phyloP scores from a whole-genome alignment of 2,329 filamentous ascomycete species.

The Coniochaeta sp. region DNA sequence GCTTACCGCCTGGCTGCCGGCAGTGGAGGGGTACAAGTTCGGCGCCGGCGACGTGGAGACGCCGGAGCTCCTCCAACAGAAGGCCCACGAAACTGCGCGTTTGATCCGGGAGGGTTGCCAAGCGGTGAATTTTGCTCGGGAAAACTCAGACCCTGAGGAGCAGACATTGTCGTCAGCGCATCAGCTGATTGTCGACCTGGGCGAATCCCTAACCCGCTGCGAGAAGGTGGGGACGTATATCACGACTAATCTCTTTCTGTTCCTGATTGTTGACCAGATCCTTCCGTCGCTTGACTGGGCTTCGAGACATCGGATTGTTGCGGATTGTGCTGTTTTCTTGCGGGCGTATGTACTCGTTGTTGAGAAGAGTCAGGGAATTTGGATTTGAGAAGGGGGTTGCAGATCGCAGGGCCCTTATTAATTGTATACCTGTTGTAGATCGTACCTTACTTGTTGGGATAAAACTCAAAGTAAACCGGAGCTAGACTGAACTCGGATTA shows the following conservation, averaged over 20 bases:
- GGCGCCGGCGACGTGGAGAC: not conserved
- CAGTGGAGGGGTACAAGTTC: not conserved
- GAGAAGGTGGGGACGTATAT: not conserved
- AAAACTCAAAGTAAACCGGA: no score
- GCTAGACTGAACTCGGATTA: no score
- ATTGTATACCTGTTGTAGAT: no score
- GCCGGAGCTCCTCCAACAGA: not conserved
- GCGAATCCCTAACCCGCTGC: not conserved
- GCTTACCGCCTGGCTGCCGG: not conserved
- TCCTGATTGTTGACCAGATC: not conserved
- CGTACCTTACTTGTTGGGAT: no score
- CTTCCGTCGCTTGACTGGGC: not conserved
- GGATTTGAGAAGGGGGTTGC: no score
- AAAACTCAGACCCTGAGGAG: not conserved
- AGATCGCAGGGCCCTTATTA: no score
- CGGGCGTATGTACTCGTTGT: not conserved
- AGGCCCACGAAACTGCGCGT: not conserved
- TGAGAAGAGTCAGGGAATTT: not conserved
- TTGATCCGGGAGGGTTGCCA: not conserved
- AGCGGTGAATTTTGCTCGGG: not conserved
- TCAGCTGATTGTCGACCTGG: not conserved
- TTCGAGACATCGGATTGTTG: not conserved
- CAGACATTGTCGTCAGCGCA: not conserved
- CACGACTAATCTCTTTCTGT: not conserved
- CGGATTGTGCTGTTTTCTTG: not conserved